Evolutionary conservation across 2,329 filamentous ascomycete genomes (phyloP), one percentile per base, ranked within the genome.

Genomic region (Bertia moriformis): DNA sequence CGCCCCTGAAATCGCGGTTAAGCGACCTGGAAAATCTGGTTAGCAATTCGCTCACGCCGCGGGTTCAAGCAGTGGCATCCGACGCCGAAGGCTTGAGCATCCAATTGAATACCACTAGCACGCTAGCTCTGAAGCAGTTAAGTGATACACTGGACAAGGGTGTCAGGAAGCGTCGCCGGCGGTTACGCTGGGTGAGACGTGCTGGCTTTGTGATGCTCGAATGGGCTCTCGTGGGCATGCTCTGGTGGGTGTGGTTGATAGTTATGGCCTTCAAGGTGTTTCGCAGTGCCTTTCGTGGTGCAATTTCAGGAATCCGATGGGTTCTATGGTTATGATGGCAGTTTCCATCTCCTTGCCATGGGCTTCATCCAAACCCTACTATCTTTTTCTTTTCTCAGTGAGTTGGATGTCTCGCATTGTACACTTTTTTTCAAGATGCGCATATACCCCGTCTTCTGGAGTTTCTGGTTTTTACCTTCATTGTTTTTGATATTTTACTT

Each of bases 221-320:
- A 17, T 35, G 32, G 32, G 32, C 32, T 7, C 32, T 35, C 17
- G 32, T 35, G 12, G 32, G 32, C 7, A 35, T 35, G 32, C 32
- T 35, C 12, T 35, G 32, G 32, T 35, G 32, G 32, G 32, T 35
- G 10, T 35, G 32, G 32, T 35, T 35, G 32, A 35, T 35, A 7
- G 32, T 35, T 15, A 35, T 35, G 32, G 32, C 32, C 10, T 35
- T 35, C 32, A 35, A 35, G 15, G 10, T 35, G 7, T 7, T 35
- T 17, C 32, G 32, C 15, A 7, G 15, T 35, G 32, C 17, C 10
- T 35, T 35, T 15, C 32, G 32, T 14, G 32, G 32, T 14, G 32
- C 15, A 12, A 35, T 35, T 17, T 35, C 32, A 7, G 32, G 32
- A 7, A 17, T 17, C 10, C 10, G 32, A 18, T 35, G 32, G 32